These are phyloP conservation scores for Termitomyces sp. DNA, from an alignment of 768 basidiomycete genomes.

Conservation along the genomic window DNA sequence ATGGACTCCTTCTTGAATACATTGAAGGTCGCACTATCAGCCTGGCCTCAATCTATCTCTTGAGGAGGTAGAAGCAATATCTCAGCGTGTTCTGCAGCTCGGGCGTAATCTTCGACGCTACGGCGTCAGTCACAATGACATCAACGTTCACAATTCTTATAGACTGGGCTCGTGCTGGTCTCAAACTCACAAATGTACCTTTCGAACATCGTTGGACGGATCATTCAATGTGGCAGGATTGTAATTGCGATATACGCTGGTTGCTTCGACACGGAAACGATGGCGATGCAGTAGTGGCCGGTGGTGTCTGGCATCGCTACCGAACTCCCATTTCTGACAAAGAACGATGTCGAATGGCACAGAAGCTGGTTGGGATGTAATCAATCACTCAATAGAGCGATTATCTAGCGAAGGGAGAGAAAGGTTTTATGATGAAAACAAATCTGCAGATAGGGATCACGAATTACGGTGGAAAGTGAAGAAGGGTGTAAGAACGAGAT, in stretches of 20 bases:
- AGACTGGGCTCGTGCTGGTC: background rate
- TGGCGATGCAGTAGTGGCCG: background rate
- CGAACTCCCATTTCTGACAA: background rate
- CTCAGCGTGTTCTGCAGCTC: background rate
- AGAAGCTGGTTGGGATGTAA: background rate
- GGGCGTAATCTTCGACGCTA: background rate
- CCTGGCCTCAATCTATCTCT: background rate
- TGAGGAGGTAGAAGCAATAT: background rate
- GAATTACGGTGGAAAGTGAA: background rate
- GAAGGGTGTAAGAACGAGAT: background rate
- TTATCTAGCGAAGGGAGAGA: background rate
- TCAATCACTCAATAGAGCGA: background rate
- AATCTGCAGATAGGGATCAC: background rate
- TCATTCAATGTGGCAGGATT: background rate
- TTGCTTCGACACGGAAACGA: background rate
- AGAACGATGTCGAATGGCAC: background rate
- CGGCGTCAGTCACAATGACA: background rate
- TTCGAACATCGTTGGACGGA: background rate
- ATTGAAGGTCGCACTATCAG: background rate
- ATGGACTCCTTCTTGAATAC: background rate
- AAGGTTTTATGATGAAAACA: background rate
- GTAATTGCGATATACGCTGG: background rate
- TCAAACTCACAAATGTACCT: background rate
- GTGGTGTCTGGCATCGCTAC: background rate
- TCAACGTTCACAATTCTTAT: background rate